A percentile compares a stretch with the other conserved stretches of the same genome.
These are phyloP conservation scores for Fraxinus velutina DNA, from an alignment of 305 asterid genomes.

Conservation along the genomic window DNA sequence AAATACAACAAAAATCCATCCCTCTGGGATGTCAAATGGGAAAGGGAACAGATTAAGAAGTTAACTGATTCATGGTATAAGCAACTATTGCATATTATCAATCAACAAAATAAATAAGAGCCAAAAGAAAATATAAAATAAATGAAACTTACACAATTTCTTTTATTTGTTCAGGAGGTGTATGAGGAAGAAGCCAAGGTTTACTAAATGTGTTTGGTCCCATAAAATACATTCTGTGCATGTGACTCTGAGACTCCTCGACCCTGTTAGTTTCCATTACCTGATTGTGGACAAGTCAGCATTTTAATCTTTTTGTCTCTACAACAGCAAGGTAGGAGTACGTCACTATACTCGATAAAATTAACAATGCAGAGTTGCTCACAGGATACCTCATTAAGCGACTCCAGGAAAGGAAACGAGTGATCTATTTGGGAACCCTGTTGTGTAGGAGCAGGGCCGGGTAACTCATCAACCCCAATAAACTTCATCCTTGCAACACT, in stretches of 20 bases:
- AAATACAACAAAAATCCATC: slow-evolving; percentile 4
- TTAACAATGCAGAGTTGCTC: slow-evolving; percentile 14
- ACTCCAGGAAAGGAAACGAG: slow-evolving; percentile 96
- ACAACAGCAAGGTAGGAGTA: slow-evolving; percentile 17
- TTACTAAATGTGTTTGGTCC: slow-evolving; percentile 91
- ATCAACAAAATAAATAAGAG: slow-evolving; percentile 6
- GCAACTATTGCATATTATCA: slow-evolving; percentile 2
- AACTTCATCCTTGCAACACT: slow-evolving; percentile 98
- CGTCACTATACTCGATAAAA: not conserved
- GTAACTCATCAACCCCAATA: slow-evolving; percentile 83
- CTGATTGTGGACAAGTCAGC: slow-evolving; percentile 44
- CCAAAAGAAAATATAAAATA: slow-evolving; percentile 13
- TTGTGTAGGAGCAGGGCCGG: slow-evolving; percentile 91
- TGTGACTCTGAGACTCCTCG: slow-evolving; percentile 95
- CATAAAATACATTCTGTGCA: slow-evolving; percentile 91
- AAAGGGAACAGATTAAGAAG: not conserved
- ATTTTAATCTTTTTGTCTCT: slow-evolving; percentile 8
- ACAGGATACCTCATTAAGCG: slow-evolving; percentile 79
- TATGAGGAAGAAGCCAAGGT: slow-evolving; percentile 98
- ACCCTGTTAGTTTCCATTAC: slow-evolving; percentile 95
- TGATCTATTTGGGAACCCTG: slow-evolving; percentile 94
- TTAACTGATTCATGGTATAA: not conserved
- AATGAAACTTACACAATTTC: slow-evolving; percentile 77
- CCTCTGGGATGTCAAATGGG: slow-evolving; percentile 7
- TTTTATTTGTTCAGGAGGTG: slow-evolving; percentile 89